Evolutionary conservation across 1,284 basidiomycete species (phyloP).

Genomic region (Austropuccinia psidii): DNA sequence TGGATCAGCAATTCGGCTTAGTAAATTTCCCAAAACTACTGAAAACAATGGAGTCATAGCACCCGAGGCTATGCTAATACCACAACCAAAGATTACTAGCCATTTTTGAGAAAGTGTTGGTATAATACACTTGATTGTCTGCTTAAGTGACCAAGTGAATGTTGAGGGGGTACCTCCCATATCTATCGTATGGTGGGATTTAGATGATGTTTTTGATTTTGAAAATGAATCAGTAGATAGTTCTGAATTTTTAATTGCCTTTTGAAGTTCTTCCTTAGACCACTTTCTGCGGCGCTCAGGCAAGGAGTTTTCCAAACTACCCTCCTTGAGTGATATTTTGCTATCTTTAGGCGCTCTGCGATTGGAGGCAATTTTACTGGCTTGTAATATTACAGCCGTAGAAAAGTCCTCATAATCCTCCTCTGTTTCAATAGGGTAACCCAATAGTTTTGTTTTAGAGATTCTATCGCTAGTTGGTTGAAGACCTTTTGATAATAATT

Average conservation of each 20-base stretch:
- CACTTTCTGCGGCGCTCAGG: constrained; percentile 2
- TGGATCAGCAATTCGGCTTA: constrained; percentile 65
- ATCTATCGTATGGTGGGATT: constrained; percentile 8
- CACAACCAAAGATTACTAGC: constrained; percentile 61
- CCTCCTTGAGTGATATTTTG: too few relatives aligned
- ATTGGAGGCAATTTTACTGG: constrained; percentile 16
- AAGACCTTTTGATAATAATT: too few relatives aligned
- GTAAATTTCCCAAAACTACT: constrained; percentile 70
- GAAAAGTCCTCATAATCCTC: constrained; percentile 25
- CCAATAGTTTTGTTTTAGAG: too few relatives aligned
- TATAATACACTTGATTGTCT: constrained; percentile 58
- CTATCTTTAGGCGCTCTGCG: too few relatives aligned
- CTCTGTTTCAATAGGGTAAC: too few relatives aligned
- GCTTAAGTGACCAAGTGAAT: constrained; percentile 49
- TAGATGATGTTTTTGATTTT: not conserved
- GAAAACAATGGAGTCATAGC: constrained; percentile 86
- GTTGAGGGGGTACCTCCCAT: not conserved
- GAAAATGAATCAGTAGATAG: too few relatives aligned
- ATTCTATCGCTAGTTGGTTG: too few relatives aligned
- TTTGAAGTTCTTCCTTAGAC: constrained; percentile 17
- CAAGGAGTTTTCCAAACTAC: too few relatives aligned
- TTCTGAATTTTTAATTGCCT: too few relatives aligned
- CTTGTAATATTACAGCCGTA: constrained; percentile 17
- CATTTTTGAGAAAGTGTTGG: constrained; percentile 69
- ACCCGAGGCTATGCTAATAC: constrained; percentile 62